phyloP scores from a whole-genome alignment of 1,284 basidiomycete genomes.

The Pseudozyma flocculosa region DNA sequence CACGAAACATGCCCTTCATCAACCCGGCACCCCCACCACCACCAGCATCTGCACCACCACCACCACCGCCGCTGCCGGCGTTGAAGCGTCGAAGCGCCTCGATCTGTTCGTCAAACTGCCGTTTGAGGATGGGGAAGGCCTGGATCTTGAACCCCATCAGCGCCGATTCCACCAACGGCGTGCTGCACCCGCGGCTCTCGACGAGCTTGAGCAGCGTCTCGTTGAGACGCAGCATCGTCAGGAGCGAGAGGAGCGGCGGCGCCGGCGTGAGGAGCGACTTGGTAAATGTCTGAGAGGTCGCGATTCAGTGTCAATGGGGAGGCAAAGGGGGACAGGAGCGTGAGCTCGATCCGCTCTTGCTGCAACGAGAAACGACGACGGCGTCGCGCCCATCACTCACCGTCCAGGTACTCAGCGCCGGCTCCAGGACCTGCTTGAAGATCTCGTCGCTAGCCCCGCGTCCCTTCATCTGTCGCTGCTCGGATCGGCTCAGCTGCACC shows the following conservation, averaged over 20 bases:
- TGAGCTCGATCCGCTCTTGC: no score
- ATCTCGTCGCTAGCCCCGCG: constrained; percentile 41
- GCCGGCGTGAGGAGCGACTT: constrained; percentile 20
- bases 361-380: no score
- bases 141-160: constrained; percentile 46
- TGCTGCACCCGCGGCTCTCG: constrained; percentile 16
- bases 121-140: constrained; percentile 41
- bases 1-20: no score
- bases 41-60: no score
- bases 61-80: no score
- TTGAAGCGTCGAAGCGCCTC: constrained; percentile 12
- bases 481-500: constrained; percentile 23
- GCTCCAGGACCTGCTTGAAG: constrained; percentile 55
- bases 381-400: no score
- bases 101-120: constrained; percentile 42
- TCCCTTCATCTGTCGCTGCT: constrained; percentile 19
- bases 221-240: constrained; percentile 36
- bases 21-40: no score
- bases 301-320: no score
- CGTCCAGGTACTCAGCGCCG: constrained; percentile 31
- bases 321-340: no score
- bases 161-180: constrained; percentile 28
- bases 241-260: constrained; percentile 18
- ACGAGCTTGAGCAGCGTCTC: constrained; percentile 24
- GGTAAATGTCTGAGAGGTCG: constrained; percentile 16